Evolutionary conservation across 164 flowering plant species (phyloP).

Genomic region (Santalum album): DNA sequence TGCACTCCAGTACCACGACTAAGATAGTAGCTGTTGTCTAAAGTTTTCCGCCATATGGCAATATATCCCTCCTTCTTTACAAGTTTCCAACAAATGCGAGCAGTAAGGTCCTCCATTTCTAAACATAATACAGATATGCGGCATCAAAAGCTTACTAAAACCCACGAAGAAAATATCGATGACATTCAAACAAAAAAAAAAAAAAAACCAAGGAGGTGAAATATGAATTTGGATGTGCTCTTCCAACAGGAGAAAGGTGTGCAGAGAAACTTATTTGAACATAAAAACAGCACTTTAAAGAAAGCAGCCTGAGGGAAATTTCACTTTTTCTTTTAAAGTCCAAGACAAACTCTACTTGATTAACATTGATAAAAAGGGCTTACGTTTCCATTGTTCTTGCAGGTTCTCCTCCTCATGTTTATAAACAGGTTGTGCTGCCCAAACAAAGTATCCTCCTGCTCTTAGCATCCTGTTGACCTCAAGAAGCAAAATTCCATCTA

Average conservation of each 20-base stretch:
- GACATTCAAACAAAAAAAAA: too few species aligned
- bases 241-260: too few species aligned
- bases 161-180: too few species aligned
- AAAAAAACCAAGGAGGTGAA: too few species aligned
- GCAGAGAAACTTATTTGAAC: too few species aligned
- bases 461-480: constrained; percentile 73
- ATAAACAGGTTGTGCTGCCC: constrained; percentile 87
- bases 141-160: too few species aligned
- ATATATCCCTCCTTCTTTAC: constrained; percentile 60
- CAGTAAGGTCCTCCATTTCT: constrained; percentile 62
- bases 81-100: constrained; percentile 61
- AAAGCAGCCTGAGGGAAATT: neutral
- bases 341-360: neutral
- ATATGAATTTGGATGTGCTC: too few species aligned
- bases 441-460: constrained; percentile 78
- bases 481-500: constrained; percentile 78
- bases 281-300: neutral
- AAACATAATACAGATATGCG: too few species aligned
- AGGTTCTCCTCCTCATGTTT: constrained; percentile 56
- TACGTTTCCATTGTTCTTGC: constrained; percentile 78
- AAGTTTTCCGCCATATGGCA: constrained; percentile 69
- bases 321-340: too few species aligned
- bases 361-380: neutral
- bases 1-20: constrained; percentile 36
- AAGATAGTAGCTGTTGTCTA: constrained; percentile 54